These are phyloP conservation scores for Ustilago nuda DNA, from an alignment of 1,284 basidiomycete genomes.

Conservation along the genomic window DNA sequence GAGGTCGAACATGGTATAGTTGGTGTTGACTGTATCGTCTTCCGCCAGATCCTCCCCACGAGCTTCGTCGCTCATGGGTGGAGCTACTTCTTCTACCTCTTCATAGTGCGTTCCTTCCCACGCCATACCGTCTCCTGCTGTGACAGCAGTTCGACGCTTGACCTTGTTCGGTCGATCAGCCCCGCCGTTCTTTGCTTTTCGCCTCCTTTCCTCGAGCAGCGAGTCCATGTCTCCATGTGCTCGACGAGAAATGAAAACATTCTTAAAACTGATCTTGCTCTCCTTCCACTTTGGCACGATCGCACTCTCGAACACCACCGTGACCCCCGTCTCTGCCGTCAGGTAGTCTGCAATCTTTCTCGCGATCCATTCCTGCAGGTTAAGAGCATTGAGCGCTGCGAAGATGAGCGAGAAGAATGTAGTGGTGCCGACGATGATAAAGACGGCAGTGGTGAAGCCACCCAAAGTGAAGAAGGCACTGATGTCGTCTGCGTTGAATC, in stretches of 20 bases:
- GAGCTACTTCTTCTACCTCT: conserved; percentile 62
- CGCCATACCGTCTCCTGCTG: conserved; percentile 63
- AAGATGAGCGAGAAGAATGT: conserved; percentile 96
- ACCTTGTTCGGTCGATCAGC: conserved; percentile 32
- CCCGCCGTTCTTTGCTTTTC: conserved; percentile 18
- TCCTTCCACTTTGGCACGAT: conserved; percentile 98
- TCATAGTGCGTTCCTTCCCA: conserved; percentile 65
- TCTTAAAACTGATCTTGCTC: conserved; percentile 93
- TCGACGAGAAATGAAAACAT: conserved; percentile 91
- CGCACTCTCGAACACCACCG: conserved; percentile 95
- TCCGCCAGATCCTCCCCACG: conserved; percentile 52
- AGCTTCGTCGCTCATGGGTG: conserved; percentile 59
- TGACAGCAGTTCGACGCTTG: conserved; percentile 49
- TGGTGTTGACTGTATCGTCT: conserved; percentile 59
- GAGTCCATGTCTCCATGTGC: conserved; percentile 71
- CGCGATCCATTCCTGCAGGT: conserved; percentile 93
- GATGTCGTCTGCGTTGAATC: conserved; percentile 95
- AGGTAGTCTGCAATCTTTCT: conserved; percentile 90
- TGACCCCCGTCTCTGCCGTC: conserved; percentile 91
- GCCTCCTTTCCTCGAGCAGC: conserved; percentile 41
- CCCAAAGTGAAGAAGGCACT: conserved; percentile 92
- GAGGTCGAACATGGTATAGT: conserved; percentile 69
- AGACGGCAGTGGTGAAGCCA: conserved; percentile 84
- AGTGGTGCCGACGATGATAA: conserved; percentile 94
- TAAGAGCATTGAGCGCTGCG: conserved; percentile 86